These are phyloP conservation scores for Microcyclospora tardicrescens DNA, from an alignment of 2,329 filamentous ascomycete species.

Conservation along the genomic window DNA sequence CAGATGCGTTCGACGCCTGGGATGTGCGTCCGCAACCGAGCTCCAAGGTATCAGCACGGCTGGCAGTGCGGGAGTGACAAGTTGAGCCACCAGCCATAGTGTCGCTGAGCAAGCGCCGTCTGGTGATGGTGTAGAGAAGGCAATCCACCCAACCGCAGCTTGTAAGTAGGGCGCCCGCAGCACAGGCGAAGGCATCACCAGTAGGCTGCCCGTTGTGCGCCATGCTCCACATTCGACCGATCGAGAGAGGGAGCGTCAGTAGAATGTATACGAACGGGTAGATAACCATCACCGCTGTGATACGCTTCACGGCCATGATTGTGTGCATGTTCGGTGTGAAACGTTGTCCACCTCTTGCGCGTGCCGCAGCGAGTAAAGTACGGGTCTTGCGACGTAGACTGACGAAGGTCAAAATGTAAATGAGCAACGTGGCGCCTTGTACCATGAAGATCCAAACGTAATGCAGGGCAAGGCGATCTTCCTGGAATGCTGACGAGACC, in stretches of 20 bases:
- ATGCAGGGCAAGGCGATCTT: slow-evolving; percentile 46
- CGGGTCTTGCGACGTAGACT: slow-evolving; percentile 18
- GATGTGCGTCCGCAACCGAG: no score
- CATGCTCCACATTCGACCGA: slow-evolving; percentile 52
- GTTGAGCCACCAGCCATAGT: slow-evolving; percentile 13
- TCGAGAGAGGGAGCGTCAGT: slow-evolving; percentile 54
- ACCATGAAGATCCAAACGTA: slow-evolving; percentile 51
- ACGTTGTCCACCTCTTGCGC: slow-evolving; percentile 1
- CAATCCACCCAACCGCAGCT: slow-evolving; percentile 48
- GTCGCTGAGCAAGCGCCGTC: slow-evolving; percentile 40
- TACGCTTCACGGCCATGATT: slow-evolving; percentile 22
- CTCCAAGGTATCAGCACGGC: no score
- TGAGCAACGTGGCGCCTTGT: slow-evolving; percentile 38
- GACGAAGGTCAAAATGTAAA: slow-evolving; percentile 31
- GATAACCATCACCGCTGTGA: slow-evolving; percentile 47
- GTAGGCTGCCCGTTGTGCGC: slow-evolving; percentile 28
- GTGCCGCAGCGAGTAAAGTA: slow-evolving; percentile 7
- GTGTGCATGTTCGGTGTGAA: slow-evolving; percentile 13
- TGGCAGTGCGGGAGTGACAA: no score
- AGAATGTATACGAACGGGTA: slow-evolving; percentile 58
- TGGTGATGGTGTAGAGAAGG: slow-evolving; percentile 44
- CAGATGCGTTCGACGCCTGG: no score
- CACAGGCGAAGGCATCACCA: slow-evolving; percentile 33
- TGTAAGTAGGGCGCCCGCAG: slow-evolving; percentile 43
- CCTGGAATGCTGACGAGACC: slow-evolving; percentile 43